phyloP scores from a whole-genome alignment of 306 rosid genomes.

The Vigna nakashimae region DNA sequence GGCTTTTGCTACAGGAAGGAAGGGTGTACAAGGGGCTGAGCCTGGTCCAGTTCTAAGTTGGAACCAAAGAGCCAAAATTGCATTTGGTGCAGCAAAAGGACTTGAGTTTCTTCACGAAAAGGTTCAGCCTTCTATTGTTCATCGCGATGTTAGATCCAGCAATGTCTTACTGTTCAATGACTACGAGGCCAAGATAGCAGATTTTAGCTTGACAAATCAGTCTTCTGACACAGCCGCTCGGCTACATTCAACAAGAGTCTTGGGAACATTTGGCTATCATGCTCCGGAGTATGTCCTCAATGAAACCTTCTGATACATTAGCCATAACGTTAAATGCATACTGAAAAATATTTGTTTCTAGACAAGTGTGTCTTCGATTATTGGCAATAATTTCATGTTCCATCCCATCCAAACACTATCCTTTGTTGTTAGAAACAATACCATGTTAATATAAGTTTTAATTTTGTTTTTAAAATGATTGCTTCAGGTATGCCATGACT shows the following conservation, averaged over 20 bases:
- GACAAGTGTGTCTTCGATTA: background rate
- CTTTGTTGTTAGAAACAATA: conserved; percentile 7
- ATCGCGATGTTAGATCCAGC: conserved; percentile 93
- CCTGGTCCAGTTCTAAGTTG: conserved; percentile 92
- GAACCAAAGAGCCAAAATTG: conserved; percentile 88
- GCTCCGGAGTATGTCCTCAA: conserved; percentile 87
- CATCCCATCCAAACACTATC: background rate
- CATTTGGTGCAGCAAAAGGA: conserved; percentile 96
- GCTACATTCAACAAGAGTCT: conserved; percentile 93
- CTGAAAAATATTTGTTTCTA: conserved; percentile 22
- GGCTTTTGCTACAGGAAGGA: conserved; percentile 69
- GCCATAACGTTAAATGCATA: conserved; percentile 24
- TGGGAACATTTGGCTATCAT: conserved; percentile 98
- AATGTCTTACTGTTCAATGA: conserved; percentile 87
- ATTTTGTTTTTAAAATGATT: conserved; percentile 3
- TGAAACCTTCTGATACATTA: conserved; percentile 11
- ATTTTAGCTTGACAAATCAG: conserved; percentile 90
- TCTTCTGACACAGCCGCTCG: conserved; percentile 92
- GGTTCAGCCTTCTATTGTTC: conserved; percentile 90
- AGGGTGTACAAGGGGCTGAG: conserved; percentile 97
- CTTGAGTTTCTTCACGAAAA: conserved; percentile 92
- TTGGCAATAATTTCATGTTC: background rate
- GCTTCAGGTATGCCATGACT: conserved; percentile 92
- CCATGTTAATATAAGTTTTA: conserved; percentile 10
- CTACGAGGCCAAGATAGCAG: conserved; percentile 77